phyloP scores from a whole-genome alignment of 495 filamentous ascomycete species.

The Penicillium steckii region DNA sequence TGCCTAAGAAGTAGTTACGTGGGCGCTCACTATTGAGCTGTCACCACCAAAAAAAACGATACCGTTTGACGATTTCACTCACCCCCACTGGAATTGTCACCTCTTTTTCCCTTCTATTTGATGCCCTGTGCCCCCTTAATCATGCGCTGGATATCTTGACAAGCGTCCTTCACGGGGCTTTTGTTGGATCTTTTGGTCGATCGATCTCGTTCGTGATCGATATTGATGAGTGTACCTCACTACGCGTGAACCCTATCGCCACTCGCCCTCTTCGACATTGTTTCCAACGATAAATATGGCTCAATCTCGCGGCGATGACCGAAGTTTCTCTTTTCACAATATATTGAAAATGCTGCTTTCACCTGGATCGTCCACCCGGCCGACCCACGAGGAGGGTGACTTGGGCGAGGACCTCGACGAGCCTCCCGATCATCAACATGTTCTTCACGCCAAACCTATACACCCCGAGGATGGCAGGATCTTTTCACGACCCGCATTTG shows the following conservation, averaged over 20 bases:
- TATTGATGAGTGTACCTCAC: constrained; percentile 27
- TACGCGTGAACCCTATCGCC: not conserved
- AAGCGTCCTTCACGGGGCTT: constrained; percentile 40
- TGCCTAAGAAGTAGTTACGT: constrained; percentile 13
- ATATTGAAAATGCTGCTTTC: constrained; percentile 49
- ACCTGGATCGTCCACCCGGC: constrained; percentile 37
- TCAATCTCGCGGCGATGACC: constrained; percentile 37
- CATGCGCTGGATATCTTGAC: constrained; percentile 49
- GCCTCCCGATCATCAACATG: constrained; percentile 37
- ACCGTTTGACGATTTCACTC: constrained; percentile 28
- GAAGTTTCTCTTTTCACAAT: constrained; percentile 42
- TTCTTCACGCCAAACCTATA: constrained; percentile 26
- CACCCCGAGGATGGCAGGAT: constrained; percentile 29
- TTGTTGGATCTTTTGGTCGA: constrained; percentile 30
- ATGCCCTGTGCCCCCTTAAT: constrained; percentile 16
- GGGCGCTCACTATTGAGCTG: constrained; percentile 34
- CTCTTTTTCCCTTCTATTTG: constrained; percentile 10
- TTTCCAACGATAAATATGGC: constrained; percentile 28
- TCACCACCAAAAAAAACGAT: constrained; percentile 32
- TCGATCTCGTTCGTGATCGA: constrained; percentile 34
- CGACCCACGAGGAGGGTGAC: constrained; percentile 41
- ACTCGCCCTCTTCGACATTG: constrained; percentile 1
- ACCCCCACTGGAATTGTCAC: constrained; percentile 13
- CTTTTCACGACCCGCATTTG: constrained; percentile 34
- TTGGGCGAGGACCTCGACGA: constrained; percentile 55